Evolutionary conservation across 2,329 filamentous ascomycete genomes (phyloP), one percentile per base, ranked within the genome.

Genomic region (Penicillium hesseltinei): DNA sequence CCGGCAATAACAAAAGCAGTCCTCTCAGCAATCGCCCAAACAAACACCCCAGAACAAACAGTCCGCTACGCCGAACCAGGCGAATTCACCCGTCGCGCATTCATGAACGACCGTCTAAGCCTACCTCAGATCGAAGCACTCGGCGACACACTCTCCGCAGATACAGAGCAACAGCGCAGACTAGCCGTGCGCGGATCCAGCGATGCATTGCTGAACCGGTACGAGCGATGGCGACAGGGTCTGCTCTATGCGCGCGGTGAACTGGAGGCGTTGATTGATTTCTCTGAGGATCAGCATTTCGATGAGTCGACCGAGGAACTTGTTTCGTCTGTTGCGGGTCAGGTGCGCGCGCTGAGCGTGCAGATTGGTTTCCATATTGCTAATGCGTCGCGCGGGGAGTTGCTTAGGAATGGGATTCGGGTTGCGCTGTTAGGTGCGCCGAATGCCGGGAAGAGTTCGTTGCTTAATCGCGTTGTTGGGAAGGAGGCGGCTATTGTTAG

Each of bases 221-320:
- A 99, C 72, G 92, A 97, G 65, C 68, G 69, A 10, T 99, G 94
- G 94, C 86, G 93, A 27, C 79, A 84, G 62, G 81, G 86, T 62
- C 77, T 99, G 19, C 79, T 97, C 7, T 82, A 88, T 61, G 92
- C 92, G 10, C 85, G 94, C 2, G 94, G 91, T 10, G 92, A 97
- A 76, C 82, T 99, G 39, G 94, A 99, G 75, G 94, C 94, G 0
- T 77, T 99, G 64, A 97, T 99, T 60, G 94, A 99, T 75, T 99
- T 99, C 72, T 89, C 91, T 1, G 94, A 99, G 73, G 94, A 97
- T 69, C 93, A 99, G 75, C 90, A 97, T 77, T 96, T 99, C 69
- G 92, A 97, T 65, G 92, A 96, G 74, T 88, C 90, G 3, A 89
- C 91, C 0, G 77, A 81, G 0, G 83, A 89, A 54, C 80, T 97